Base-by-base conservation (phyloP, 768 basidiomycete genomes). In the Cubamyces lactineus region DNA sequence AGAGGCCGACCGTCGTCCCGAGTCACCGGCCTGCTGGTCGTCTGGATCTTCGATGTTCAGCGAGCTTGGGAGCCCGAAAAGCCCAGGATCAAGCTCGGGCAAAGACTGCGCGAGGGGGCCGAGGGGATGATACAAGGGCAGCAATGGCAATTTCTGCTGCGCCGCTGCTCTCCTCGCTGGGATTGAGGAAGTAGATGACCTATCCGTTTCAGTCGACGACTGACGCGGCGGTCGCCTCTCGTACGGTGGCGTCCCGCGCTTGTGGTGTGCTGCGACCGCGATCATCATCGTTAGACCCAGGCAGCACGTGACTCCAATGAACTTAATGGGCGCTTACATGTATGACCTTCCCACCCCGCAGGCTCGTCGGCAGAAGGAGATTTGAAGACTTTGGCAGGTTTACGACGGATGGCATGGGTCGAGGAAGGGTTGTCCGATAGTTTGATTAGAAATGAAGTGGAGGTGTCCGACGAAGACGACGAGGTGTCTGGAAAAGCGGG, bases 61-160 rank as follows among this genome's bases (percentile, higher is more conserved):
- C 40, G 79, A 80, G 53, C 78, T 74, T 47, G 84, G 83, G 53
- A 87, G 77, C 55, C 87, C 87, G 69, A 86, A 82, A 34, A 73
- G 68, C 17, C 77, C 73, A 8, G 87, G 83, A 70, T 87, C 84
- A 50, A 89, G 80, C 57, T 83, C 83, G 3, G 87, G 87, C 57
- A 88, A 79, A 7, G 88, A 88, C 68, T 83, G 78, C 41, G 88
- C 87, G 41, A 89, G 77, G 11, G 73, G 71, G 2, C 87, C 87
- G 34, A 84, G 74, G 26, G 88, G 88, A 69, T 89, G 88, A 68
- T 89, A 89, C 47, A 90, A 73, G 21, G 88, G 86, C 41, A 89
- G 77, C 49, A 57, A 61, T 19, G 57, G 67, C 3, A 49, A 45
- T 45, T 38, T 52, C 47, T 54, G 62, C 49, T 60, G 59, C 39